These are phyloP conservation scores for Zasmidium citrigriseum DNA, from an alignment of 2,329 filamentous ascomycete genomes.

Conservation along the genomic window DNA sequence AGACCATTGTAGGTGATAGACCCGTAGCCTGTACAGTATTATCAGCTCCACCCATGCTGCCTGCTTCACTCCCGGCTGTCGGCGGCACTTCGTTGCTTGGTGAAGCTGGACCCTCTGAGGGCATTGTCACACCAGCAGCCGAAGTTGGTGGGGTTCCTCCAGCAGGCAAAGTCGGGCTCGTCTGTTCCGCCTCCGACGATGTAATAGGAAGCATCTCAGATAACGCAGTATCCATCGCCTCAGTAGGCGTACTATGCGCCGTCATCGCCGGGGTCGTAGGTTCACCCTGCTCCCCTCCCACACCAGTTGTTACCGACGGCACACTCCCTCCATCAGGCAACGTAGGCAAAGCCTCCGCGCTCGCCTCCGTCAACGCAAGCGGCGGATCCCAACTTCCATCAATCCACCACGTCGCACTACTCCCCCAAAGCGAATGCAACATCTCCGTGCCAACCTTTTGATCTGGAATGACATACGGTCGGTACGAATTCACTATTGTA, in stretches of 20 bases:
- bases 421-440: slow-evolving; percentile 2
- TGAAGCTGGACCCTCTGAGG: not conserved
- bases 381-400: slow-evolving; percentile 25
- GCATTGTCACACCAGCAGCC: not conserved
- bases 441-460: slow-evolving; percentile 1
- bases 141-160: not conserved
- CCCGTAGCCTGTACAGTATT: not conserved
- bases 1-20: not conserved
- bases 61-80: too few species aligned
- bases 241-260: not conserved
- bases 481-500: slow-evolving; percentile 26
- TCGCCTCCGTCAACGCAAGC: slow-evolving; percentile 16
- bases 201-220: not conserved
- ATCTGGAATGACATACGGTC: slow-evolving; percentile 21
- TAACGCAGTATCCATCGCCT: too few species aligned
- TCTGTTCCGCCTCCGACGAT: not conserved
- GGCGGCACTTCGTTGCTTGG: too few species aligned
- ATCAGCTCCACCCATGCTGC: too few species aligned
- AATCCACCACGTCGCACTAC: slow-evolving; percentile 14
- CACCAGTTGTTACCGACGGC: not conserved
- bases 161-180: not conserved
- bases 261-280: not conserved
- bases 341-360: slow-evolving; percentile 4
- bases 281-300: too few species aligned
- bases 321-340: slow-evolving; percentile 1